These are phyloP conservation scores for Beauveria varroae DNA, from an alignment of 2,329 filamentous ascomycete species.

Conservation along the genomic window DNA sequence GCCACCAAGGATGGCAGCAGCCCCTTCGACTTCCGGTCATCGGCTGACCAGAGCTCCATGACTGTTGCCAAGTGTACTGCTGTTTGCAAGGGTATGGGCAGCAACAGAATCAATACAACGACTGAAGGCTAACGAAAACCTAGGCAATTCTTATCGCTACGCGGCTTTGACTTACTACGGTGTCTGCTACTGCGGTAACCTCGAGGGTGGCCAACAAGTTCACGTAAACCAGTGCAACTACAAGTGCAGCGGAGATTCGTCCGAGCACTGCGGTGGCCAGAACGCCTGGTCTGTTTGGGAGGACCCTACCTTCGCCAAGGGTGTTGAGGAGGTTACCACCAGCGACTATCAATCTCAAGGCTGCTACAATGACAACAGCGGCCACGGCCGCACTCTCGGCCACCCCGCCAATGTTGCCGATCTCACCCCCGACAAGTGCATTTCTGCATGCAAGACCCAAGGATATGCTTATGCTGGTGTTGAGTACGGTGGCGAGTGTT, in stretches of 20 bases:
- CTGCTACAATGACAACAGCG: conserved; percentile 46
- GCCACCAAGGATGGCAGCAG: conserved; percentile 25
- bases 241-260: conserved; percentile 39
- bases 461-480: conserved; percentile 42
- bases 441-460: conserved; percentile 33
- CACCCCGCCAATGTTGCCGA: conserved; percentile 32
- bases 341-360: conserved; percentile 50
- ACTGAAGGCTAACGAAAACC: background rate
- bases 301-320: conserved; percentile 39
- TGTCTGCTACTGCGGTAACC: conserved; percentile 45
- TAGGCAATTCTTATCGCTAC: conserved; percentile 42
- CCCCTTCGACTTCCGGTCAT: conserved; percentile 35
- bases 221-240: conserved; percentile 50
- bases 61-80: conserved; percentile 40
- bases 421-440: conserved; percentile 36
- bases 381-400: conserved; percentile 35
- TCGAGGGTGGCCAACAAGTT: conserved; percentile 43
- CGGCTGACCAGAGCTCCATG: conserved; percentile 31
- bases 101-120: background rate
- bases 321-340: conserved; percentile 36
- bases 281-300: conserved; percentile 39
- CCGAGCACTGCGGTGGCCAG: conserved; percentile 40
- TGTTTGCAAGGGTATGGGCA: conserved; percentile 38
- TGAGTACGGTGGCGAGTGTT: conserved; percentile 41
- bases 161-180: conserved; percentile 45